Evolutionary conservation across 2,329 filamentous ascomycete genomes (phyloP).

Genomic region (Exophiala aquamarina): DNA sequence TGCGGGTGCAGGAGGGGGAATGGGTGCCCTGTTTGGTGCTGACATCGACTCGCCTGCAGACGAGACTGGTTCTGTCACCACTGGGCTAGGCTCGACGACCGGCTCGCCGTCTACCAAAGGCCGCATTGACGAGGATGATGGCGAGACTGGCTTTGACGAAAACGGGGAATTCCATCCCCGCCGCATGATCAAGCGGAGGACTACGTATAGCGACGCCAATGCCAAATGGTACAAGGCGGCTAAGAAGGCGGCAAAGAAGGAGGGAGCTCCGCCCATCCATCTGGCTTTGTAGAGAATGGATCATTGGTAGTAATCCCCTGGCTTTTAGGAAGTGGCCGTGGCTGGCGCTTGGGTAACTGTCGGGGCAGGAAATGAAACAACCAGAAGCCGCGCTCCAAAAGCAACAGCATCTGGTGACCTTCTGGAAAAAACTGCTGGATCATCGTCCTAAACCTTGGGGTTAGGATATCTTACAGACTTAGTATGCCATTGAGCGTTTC

Average conservation of each 20-base stretch:
- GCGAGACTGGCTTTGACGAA: slow-evolving; percentile 18
- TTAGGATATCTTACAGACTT: too few species aligned
- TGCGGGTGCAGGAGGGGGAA: slow-evolving; percentile 16
- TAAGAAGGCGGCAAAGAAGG: slow-evolving; percentile 30
- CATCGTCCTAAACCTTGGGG: too few species aligned
- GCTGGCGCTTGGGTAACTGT: too few species aligned
- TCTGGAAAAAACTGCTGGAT: too few species aligned
- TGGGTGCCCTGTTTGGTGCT: slow-evolving; percentile 20
- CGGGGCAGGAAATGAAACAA: too few species aligned
- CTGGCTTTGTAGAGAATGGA: slow-evolving; percentile 19
- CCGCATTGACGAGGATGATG: slow-evolving; percentile 10
- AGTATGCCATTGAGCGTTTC: too few species aligned
- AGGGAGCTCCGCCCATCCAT: slow-evolving; percentile 26
- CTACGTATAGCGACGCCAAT: slow-evolving; percentile 26
- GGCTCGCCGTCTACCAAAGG: slow-evolving; percentile 8
- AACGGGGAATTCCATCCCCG: slow-evolving; percentile 21
- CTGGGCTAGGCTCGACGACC: slow-evolving; percentile 3
- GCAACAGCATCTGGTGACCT: too few species aligned
- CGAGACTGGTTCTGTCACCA: slow-evolving; percentile 9
- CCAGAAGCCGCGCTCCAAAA: too few species aligned
- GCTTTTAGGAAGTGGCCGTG: neutral
- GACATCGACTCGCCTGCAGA: slow-evolving; percentile 16
- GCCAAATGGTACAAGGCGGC: slow-evolving; percentile 31
- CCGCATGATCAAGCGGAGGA: slow-evolving; percentile 18
- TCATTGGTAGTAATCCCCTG: too few species aligned